Evolutionary conservation across 345 rosid genomes (phyloP), one percentile per base, ranked within the genome.

Genomic region (Fremontodendron californicum): DNA sequence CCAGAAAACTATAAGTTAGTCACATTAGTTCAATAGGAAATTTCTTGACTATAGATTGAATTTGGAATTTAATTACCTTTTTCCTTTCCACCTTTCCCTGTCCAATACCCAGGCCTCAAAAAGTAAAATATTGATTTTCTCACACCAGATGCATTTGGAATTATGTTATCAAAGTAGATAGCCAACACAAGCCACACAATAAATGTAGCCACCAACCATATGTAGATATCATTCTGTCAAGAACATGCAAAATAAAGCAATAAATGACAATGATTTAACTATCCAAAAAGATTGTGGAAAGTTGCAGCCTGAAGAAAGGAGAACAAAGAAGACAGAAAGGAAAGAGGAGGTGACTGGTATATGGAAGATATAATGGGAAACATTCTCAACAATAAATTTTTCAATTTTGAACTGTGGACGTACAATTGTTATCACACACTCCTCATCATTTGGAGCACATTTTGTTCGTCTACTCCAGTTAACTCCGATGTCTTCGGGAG

Each of bases 51-150:
- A 61, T 33, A 66, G 46, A 69, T 74, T 57, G 52, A 63, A 72
- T 64, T 63, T n/a, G 27, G 57, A 84, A 76, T n/a, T 73, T 31
- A 63, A 40, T 79, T 81, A 92, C 98, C 98, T 93, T 85, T 78
- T 40, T 82, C 88, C 78, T 84, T 82, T 82, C 99, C 97, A 77
- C 96, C 97, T 83, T 78, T 93, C 80, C 97, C 98, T 0, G 91
- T 91, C 99, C 99, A 93, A 78, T 89, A 92, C 42, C 92, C 90
- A 29, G 92, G 97, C 39, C 85, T 88, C 21, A 95, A 79, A 85
- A 95, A 92, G 85, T 92, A 95, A 82, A 89, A 84, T 37, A 84
- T 10, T 48, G 98, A 81, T 83, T 89, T 95, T 81, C 98, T 90
- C 67, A 90, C 88, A 78, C 97, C 96, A 15, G 89, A 89, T 4